phyloP scores from a whole-genome alignment of 345 rosid genomes.

The Boechera divaricarpa region DNA sequence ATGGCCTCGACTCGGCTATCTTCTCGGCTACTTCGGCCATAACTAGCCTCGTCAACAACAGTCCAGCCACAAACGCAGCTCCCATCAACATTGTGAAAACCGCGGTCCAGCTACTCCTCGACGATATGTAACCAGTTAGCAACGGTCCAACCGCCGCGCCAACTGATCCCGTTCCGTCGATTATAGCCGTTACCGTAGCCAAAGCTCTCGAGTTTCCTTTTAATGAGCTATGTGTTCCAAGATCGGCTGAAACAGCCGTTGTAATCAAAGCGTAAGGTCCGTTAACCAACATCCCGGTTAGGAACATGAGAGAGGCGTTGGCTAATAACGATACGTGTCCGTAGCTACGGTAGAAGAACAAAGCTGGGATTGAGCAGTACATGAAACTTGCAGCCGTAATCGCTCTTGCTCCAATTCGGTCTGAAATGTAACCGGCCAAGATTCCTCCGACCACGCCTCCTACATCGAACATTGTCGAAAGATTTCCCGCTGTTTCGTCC shows the following conservation, averaged over 20 bases:
- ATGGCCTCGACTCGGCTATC: constrained; percentile 55
- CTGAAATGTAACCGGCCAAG: constrained; percentile 92
- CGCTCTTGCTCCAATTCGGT: constrained; percentile 78
- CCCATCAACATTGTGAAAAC: constrained; percentile 95
- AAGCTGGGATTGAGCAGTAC: constrained; percentile 92
- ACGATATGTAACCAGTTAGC: constrained; percentile 84
- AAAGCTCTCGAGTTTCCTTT: constrained; percentile 88
- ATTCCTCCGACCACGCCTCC: constrained; percentile 98
- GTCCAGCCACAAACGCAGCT: constrained; percentile 81
- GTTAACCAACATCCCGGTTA: constrained; percentile 88
- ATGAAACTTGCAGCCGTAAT: constrained; percentile 92
- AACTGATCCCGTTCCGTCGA: constrained; percentile 96
- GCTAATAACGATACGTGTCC: constrained; percentile 71
- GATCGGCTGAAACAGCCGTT: constrained; percentile 93
- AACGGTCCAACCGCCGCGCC: constrained; percentile 98
- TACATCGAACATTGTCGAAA: constrained; percentile 87
- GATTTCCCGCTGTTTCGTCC: constrained; percentile 72
- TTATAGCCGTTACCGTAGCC: constrained; percentile 97
- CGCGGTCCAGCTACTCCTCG: constrained; percentile 76
- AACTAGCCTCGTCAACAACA: constrained; percentile 77
- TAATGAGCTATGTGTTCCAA: constrained; percentile 93
- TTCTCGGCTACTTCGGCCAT: constrained; percentile 78
- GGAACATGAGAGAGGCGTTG: constrained; percentile 73
- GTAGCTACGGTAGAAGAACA: constrained; percentile 78
- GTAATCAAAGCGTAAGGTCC: constrained; percentile 97